A percentile compares a stretch with the other conserved stretches of the same genome.
Evolutionary conservation across 1,284 basidiomycete genomes (phyloP).

Genomic region (Malassezia equina): DNA sequence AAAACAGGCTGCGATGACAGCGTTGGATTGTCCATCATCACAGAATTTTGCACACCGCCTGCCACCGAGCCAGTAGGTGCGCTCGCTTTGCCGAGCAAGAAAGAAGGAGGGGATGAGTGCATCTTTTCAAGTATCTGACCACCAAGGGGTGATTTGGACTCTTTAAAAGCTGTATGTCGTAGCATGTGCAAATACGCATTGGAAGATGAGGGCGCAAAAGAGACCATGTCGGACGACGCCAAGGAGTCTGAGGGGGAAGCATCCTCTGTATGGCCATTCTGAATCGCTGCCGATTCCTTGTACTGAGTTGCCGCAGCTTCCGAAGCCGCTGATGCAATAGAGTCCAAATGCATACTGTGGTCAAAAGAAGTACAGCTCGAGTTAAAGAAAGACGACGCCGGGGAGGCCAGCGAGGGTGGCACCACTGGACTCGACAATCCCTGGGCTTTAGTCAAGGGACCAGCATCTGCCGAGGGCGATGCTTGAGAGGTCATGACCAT

Average conservation of each 20-base stretch:
- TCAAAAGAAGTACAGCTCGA: conserved; percentile 1
- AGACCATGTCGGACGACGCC: neutral
- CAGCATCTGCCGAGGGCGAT: neutral
- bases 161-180: neutral
- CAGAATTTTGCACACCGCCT: neutral
- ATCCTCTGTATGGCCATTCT: neutral
- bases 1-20: neutral
- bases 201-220: neutral
- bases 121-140: neutral
- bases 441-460: neutral
- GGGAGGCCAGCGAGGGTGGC: neutral
- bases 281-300: neutral
- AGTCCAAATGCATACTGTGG: conserved; percentile 7
- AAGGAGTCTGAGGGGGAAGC: neutral
- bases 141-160: neutral
- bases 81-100: neutral
- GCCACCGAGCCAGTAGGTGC: neutral
- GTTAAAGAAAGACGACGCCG: neutral
- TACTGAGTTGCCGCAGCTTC: conserved; percentile 12
- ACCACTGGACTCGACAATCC: neutral
- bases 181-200: neutral
- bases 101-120: neutral
- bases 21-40: neutral
- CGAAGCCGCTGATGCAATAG: conserved; percentile 11
- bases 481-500: neutral